phyloP scores from a whole-genome alignment of 1,139 yeast genomes.

The Suhomyces terraborum region DNA sequence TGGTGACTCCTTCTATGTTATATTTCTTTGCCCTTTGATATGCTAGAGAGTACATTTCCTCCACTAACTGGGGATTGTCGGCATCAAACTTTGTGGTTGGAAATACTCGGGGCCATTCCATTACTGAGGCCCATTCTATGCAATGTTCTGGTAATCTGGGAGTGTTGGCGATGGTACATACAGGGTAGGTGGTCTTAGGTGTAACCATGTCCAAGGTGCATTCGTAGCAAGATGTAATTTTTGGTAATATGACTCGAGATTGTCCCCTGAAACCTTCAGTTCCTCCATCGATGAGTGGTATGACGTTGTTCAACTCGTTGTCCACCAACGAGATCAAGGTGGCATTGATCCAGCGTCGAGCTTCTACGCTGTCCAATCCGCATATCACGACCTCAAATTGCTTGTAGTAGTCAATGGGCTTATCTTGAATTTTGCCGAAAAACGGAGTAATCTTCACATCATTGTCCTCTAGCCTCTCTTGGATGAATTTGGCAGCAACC shows the following conservation, averaged over 20 bases:
- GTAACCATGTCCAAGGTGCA: slow-evolving; percentile 82
- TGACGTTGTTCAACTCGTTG: slow-evolving; percentile 52
- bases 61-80: slow-evolving; percentile 69
- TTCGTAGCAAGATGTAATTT: slow-evolving; percentile 87
- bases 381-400: slow-evolving; percentile 77
- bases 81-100: slow-evolving; percentile 58
- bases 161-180: slow-evolving; percentile 92
- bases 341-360: slow-evolving; percentile 89
- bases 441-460: slow-evolving; percentile 55
- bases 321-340: slow-evolving; percentile 66
- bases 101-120: slow-evolving; percentile 67
- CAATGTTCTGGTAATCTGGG: slow-evolving; percentile 95
- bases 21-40: slow-evolving; percentile 60
- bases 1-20: slow-evolving; percentile 73
- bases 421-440: slow-evolving; percentile 73
- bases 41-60: slow-evolving; percentile 63
- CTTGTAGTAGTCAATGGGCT: slow-evolving; percentile 61
- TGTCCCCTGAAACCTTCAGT: slow-evolving; percentile 96
- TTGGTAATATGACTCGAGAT: slow-evolving; percentile 82
- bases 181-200: slow-evolving; percentile 74
- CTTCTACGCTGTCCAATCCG: slow-evolving; percentile 89
- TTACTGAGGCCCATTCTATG: slow-evolving; percentile 83
- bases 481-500: slow-evolving; percentile 70
- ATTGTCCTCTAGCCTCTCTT: slow-evolving; percentile 43
- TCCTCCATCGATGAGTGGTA: slow-evolving; percentile 93